Evolutionary conservation across 2,329 filamentous ascomycete genomes (phyloP), one percentile per base, ranked within the genome.

Genomic region (Meredithiella fracta): DNA sequence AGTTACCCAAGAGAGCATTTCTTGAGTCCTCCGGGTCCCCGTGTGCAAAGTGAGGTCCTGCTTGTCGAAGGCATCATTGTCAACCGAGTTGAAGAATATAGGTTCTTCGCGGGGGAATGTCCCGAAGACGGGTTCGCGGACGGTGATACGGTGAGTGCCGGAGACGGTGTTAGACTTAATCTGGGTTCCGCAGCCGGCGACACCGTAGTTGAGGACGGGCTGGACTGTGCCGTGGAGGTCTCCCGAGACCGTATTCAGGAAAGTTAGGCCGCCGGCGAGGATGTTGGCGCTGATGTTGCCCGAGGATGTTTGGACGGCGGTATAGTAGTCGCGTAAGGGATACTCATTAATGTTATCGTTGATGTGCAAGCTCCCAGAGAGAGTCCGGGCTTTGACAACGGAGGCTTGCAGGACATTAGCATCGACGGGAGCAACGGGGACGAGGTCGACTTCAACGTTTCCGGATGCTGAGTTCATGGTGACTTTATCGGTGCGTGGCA

Each of bases 381-480:
- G 31, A 3, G 31, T 52, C 20, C 34, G 31, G 8, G 23, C 50
- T 23, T n/a, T 52, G 29, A 52, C 9, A 15, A 26, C 14, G 4
- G 50, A 52, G 9, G 31, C 15, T n/a, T 40, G 50, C 4, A 37
- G 20, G 50, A 9, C 31, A 6, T 17, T 14, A 7, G 17, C 17
- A 23, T 17, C n/a, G 11, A 6, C 8, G 2, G 50, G 31, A 3
- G 17, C 15, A 17, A 38, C 50, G 4, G 31, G 29, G 29, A 23
- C 38, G 6, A 52, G n/a, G 14, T 40, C 23, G 5, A 52, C 14
- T 9, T 52, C 31, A 3, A 52, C 50, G 7, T 25, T 26, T 6
- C 50, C 50, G 9, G 50, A 52, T 15, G 50, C 50, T 14, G 50
- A 52, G 50, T 20, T 52, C 25, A 52, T 17, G 17, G 34, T 52